Conservation (phyloP, 345 rosid genomes). For the Iberis pinnata region DNA sequence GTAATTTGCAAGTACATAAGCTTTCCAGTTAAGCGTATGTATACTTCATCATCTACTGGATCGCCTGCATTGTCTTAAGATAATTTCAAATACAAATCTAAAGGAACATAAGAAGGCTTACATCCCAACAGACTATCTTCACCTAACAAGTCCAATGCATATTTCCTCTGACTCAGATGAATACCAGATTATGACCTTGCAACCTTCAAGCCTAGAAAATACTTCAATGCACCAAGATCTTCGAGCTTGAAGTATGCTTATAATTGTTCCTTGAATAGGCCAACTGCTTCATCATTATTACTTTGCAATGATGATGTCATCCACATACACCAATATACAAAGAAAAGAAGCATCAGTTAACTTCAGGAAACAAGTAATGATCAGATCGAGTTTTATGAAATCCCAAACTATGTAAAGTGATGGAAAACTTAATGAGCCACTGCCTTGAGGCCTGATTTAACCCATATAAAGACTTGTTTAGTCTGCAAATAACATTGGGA, state of each 20-base stretch:
- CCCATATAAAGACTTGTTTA: too few relatives aligned
- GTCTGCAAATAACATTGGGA: too few relatives aligned
- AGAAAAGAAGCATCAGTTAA: not conserved
- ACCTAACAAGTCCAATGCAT: not conserved
- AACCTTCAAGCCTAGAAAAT: not conserved
- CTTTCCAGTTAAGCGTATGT: not conserved
- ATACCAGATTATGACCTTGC: not conserved
- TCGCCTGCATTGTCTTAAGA: not conserved
- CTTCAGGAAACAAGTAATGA: not conserved
- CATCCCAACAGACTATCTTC: not conserved
- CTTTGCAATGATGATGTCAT: not conserved
- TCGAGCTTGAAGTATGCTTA: not conserved
- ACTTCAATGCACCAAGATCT: not conserved
- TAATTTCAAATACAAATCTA: not conserved
- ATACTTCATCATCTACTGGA: not conserved
- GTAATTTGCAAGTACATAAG: not conserved
- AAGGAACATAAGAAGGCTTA: not conserved
- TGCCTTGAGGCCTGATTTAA: not conserved
- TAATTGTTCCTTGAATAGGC: rapidly evolving
- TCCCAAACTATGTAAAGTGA: not conserved
- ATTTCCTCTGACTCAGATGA: not conserved
- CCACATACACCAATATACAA: not conserved
- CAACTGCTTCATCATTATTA: not conserved
- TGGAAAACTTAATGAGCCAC: not conserved
- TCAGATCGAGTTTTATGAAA: not conserved